phyloP scores from a whole-genome alignment of 176 grass and related monocot species.

The Tillandsia leiboldiana region DNA sequence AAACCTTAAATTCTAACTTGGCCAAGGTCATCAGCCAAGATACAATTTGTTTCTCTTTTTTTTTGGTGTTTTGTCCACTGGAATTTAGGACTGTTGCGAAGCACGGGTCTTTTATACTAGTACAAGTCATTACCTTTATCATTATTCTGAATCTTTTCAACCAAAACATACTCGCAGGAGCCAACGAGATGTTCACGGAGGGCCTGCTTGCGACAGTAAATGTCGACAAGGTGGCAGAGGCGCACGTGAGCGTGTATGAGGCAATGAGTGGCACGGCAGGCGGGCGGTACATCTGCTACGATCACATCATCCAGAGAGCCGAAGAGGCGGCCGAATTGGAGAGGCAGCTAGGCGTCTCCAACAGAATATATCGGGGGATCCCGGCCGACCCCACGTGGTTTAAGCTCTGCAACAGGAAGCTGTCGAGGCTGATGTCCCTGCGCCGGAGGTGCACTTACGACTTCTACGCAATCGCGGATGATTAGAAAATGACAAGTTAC shows the following conservation, averaged over 20 bases:
- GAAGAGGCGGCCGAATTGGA: conserved; percentile 71
- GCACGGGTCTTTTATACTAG: too few species aligned
- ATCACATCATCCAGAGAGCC: conserved; percentile 46
- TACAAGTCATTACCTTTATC: background rate
- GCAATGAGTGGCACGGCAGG: conserved; percentile 70
- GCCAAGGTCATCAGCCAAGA: too few species aligned
- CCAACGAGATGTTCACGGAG: conserved; percentile 57
- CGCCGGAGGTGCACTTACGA: conserved; percentile 77
- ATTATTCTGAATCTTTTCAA: background rate
- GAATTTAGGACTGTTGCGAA: too few species aligned
- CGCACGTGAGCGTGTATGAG: conserved; percentile 70
- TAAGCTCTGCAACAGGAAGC: conserved; percentile 68
- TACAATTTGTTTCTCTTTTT: too few species aligned
- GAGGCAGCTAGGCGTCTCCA: conserved; percentile 64
- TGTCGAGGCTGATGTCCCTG: conserved; percentile 45
- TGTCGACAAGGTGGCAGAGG: conserved; percentile 64
- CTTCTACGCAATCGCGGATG: conserved; percentile 37
- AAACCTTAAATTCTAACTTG: too few species aligned
- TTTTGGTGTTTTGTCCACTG: too few species aligned
- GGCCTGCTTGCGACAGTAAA: conserved; percentile 71
- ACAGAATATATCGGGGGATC: conserved; percentile 21
- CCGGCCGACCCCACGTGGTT: conserved; percentile 47
- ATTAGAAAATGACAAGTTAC: conserved; percentile 14
- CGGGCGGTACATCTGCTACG: conserved; percentile 87
- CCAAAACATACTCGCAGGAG: conserved; percentile 27